Conservation (phyloP, 2,329 filamentous ascomycete genomes). For the Cladophialophora yegresii region DNA sequence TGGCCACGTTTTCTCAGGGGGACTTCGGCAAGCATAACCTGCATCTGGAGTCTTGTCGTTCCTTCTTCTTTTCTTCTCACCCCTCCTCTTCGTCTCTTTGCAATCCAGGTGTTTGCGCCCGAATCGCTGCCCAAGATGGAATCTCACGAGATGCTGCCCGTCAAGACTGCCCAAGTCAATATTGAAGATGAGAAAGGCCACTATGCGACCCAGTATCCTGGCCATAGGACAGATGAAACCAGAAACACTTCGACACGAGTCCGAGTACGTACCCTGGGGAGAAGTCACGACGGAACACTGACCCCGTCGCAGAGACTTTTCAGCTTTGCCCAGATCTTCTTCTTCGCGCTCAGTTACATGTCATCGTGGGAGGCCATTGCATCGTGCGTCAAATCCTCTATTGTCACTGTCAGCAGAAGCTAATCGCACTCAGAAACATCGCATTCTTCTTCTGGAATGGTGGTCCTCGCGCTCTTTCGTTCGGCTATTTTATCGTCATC, state of each 20-base stretch:
- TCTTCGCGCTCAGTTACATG: conserved; percentile 39
- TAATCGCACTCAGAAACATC: conserved; percentile 25
- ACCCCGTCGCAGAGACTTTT: conserved; percentile 34
- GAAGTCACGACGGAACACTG: neutral
- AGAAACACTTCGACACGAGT: conserved; percentile 23
- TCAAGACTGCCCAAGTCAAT: conserved; percentile 19
- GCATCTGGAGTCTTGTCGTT: conserved; percentile 5
- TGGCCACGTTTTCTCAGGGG: conserved; percentile 11
- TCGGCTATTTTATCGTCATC: conserved; percentile 37
- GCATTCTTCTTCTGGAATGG: conserved; percentile 40
- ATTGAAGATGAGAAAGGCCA: conserved; percentile 15
- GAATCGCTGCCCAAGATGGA: conserved; percentile 12
- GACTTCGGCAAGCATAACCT: conserved; percentile 14
- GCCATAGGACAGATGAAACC: conserved; percentile 19
- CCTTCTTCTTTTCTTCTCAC: conserved; percentile 3
- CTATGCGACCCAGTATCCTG: conserved; percentile 12
- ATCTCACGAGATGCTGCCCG: conserved; percentile 18
- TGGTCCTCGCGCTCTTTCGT: conserved; percentile 40
- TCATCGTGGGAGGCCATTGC: conserved; percentile 38
- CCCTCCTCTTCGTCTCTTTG: neutral
- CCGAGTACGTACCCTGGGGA: conserved; percentile 14
- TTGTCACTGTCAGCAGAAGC: neutral
- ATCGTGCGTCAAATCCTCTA: conserved; percentile 23
- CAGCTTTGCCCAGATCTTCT: conserved; percentile 39
- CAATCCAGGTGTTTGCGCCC: neutral